Conservation (phyloP, 352 stramenopile species). For the Phytopythium cucurbitacearum region DNA sequence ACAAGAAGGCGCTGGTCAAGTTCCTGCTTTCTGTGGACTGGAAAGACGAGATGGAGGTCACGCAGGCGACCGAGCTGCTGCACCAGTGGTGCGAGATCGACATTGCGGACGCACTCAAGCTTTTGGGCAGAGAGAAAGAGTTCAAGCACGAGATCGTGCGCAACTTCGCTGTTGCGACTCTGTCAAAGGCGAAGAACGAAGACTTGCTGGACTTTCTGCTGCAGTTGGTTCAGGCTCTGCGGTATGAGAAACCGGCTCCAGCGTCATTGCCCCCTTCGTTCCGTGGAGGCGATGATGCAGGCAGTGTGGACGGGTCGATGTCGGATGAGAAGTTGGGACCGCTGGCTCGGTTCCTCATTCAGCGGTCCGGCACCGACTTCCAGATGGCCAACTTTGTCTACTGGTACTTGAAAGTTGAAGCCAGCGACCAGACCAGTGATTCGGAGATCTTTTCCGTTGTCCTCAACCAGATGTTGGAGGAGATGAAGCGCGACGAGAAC, state of each 20-base stretch:
- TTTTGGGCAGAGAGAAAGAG: constrained; percentile 91
- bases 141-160: constrained; percentile 91
- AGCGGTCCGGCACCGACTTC: constrained; percentile 91
- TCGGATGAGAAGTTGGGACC: constrained; percentile 54
- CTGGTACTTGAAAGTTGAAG: constrained; percentile 89
- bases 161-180: constrained; percentile 95
- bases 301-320: constrained; percentile 36
- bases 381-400: constrained; percentile 98
- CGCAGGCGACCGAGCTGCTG: constrained; percentile 86
- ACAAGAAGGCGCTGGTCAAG: constrained; percentile 96
- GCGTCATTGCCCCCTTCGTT: constrained; percentile 23
- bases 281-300: constrained; percentile 35
- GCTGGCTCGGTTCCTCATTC: constrained; percentile 93
- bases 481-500: constrained; percentile 90
- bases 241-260: constrained; percentile 71
- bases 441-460: constrained; percentile 77
- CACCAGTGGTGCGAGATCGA: constrained; percentile 92
- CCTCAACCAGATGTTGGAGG: constrained; percentile 91
- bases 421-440: constrained; percentile 64
- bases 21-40: constrained; percentile 98
- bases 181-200: constrained; percentile 94
- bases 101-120: constrained; percentile 97
- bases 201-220: constrained; percentile 97
- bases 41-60: constrained; percentile 96
- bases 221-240: constrained; percentile 97